Base-by-base conservation (phyloP, 805 yeast genomes). In the Cyberlindnera sargentensis region DNA sequence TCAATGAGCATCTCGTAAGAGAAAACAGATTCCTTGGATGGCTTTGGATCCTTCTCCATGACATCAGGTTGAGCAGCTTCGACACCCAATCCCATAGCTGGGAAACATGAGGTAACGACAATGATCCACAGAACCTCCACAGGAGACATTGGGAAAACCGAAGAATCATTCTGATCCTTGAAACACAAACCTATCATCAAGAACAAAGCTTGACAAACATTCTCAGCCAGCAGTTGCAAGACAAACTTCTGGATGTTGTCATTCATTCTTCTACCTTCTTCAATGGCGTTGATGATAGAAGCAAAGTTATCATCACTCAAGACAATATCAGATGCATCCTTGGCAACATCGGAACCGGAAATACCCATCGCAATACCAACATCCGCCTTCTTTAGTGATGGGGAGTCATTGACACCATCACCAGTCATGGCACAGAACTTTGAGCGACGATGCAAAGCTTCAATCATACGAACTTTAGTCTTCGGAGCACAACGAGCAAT, bases 301-400 rank as follows among this genome's bases (percentile, higher is more conserved):
- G 90, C 85, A 63, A 84, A 84, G 61, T 84, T 84, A 65, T 84
- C 81, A 60, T 84, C 91, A 24, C 83, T 73, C 40, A 84, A 70
- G 15, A 84, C 85, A 61, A 84, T 82, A 61, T 84, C 91, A 37
- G 84, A 72, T 5, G 89, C 88, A 60, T 83, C 87, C 60, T 84
- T 84, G n/a, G 91, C 91, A 34, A 84, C 91, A 66, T 84, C 91
- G 8, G 86, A 79, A 5, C 91, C 91, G 47, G 82, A 76, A 65
- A 78, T 68, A 38, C 91, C 91, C 91, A 84, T 84, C 8, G 91
- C 88, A 61, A 84, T 82, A 51, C 91, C 91, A 44, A 84, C 86
- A 62, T 84, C 89, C 4, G 91, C 83, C 50, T 71, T 78, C 60
- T 83, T 83, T 63, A 84, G 67, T 31, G 84, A 76, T 26, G 91